Evolutionary conservation across 208 protist genomes (phyloP).

Genomic region (Wallacemonas rigidus): DNA sequence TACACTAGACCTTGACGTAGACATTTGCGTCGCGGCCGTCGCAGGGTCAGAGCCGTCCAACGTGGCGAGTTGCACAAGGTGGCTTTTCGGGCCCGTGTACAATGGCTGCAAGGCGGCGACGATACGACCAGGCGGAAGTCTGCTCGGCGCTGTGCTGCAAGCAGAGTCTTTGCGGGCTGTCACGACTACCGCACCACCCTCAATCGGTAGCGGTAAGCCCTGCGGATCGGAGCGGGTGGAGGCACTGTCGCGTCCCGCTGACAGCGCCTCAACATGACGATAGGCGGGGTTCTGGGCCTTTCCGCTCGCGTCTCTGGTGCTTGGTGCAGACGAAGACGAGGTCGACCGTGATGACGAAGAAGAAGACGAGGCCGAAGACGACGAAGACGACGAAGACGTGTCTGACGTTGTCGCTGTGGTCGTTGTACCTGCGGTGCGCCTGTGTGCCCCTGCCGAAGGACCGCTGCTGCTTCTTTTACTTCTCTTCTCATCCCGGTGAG

Average conservation of each 20-base stretch:
- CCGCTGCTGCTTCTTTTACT: constrained; percentile 3
- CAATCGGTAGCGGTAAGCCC: not conserved
- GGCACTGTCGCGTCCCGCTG: not conserved
- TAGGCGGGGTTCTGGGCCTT: not conserved
- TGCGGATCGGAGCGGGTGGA: not conserved
- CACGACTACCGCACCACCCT: not conserved
- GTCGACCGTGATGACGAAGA: constrained; percentile 9
- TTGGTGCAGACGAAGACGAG: constrained; percentile 2
- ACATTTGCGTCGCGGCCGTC: not conserved
- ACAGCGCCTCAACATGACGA: not conserved
- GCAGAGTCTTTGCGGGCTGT: not conserved
- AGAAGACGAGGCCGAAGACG: not conserved
- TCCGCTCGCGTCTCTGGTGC: not conserved
- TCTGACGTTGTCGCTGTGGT: not conserved
- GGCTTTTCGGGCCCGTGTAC: constrained; percentile 15
- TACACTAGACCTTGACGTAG: too few species aligned
- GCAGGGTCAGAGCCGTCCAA: not conserved
- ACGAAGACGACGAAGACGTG: not conserved
- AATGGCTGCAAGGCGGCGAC: constrained; percentile 17
- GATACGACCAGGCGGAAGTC: too few species aligned
- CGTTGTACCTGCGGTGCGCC: not conserved
- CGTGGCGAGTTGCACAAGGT: constrained; percentile 10
- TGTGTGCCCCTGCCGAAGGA: not conserved
- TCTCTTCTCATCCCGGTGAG: not conserved
- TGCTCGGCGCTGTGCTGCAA: too few species aligned